phyloP scores from a whole-genome alignment of 257 asterid genomes.

The Paulownia fortunei region DNA sequence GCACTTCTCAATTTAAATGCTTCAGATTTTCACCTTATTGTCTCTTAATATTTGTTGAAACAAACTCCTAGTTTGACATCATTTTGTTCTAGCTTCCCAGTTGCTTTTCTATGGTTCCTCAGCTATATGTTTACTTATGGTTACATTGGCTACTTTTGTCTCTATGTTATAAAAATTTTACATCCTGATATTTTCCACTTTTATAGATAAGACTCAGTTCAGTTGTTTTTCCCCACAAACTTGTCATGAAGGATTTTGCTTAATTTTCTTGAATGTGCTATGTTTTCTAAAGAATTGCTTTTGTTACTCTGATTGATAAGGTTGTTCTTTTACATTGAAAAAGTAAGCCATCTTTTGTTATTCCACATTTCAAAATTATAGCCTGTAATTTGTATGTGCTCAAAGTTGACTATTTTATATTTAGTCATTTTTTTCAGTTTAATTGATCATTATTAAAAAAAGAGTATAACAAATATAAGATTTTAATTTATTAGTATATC shows the following conservation, averaged over 20 bases:
- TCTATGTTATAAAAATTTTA: neutral
- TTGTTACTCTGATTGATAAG: neutral
- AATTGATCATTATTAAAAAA: too few species aligned
- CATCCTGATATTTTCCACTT: neutral
- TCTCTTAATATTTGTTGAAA: neutral
- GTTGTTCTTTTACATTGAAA: neutral
- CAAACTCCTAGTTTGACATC: neutral
- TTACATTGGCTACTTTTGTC: neutral
- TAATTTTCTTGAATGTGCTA: neutral
- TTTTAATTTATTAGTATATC: too few species aligned
- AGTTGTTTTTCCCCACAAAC: neutral
- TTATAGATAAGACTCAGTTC: neutral
- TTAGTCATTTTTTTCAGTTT: neutral
- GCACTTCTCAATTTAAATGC: neutral
- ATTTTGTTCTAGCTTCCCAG: neutral
- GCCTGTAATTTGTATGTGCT: neutral
- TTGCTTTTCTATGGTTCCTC: neutral
- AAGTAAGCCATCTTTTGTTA: neutral
- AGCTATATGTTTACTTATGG: neutral
- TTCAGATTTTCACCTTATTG: neutral
- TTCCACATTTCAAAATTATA: neutral
- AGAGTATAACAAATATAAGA: too few species aligned
- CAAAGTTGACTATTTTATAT: neutral
- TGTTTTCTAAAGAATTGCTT: neutral
- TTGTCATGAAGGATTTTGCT: neutral